These are phyloP conservation scores for Daldinia concentrica DNA, from an alignment of 495 filamentous ascomycete species.

Conservation along the genomic window DNA sequence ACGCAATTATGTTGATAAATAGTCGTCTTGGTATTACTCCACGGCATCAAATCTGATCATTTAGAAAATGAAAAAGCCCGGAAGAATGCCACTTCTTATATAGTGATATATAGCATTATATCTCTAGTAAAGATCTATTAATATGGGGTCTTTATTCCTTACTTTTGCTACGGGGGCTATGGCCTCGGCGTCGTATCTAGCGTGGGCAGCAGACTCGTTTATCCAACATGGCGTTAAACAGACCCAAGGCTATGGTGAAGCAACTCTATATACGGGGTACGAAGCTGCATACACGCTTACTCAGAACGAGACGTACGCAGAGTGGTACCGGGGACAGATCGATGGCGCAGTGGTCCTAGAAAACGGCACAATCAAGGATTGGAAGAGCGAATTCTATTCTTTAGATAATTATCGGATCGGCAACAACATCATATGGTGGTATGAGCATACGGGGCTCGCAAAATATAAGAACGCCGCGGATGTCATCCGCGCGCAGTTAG, in stretches of 20 bases:
- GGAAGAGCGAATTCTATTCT: slow-evolving; percentile 55
- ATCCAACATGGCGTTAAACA: slow-evolving; percentile 55
- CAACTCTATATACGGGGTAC: slow-evolving; percentile 51
- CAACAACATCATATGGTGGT: slow-evolving; percentile 58
- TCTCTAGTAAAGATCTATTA: background rate
- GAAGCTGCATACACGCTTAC: slow-evolving; percentile 50
- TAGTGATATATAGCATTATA: background rate
- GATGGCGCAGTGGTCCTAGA: slow-evolving; percentile 50
- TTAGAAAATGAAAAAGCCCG: background rate
- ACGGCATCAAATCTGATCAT: background rate
- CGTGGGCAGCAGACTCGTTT: slow-evolving; percentile 59
- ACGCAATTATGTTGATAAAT: background rate
- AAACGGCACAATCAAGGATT: slow-evolving; percentile 53
- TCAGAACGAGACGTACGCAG: slow-evolving; percentile 44
- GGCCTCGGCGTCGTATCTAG: slow-evolving; percentile 48
- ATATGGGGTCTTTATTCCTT: slow-evolving; percentile 28
- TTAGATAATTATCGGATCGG: slow-evolving; percentile 62
- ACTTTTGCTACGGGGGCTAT: slow-evolving; percentile 21
- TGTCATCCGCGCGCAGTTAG: slow-evolving; percentile 57
- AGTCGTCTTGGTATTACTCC: background rate
- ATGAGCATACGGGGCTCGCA: slow-evolving; percentile 46
- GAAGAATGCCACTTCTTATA: background rate
- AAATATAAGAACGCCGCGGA: slow-evolving; percentile 55
- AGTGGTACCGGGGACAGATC: slow-evolving; percentile 50
- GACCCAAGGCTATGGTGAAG: slow-evolving; percentile 51